Percentiles rank a stretch among this genome's conserved stretches.
phyloP scores from a whole-genome alignment of 768 basidiomycete genomes.

The Leccinum olivaceopallidum region DNA sequence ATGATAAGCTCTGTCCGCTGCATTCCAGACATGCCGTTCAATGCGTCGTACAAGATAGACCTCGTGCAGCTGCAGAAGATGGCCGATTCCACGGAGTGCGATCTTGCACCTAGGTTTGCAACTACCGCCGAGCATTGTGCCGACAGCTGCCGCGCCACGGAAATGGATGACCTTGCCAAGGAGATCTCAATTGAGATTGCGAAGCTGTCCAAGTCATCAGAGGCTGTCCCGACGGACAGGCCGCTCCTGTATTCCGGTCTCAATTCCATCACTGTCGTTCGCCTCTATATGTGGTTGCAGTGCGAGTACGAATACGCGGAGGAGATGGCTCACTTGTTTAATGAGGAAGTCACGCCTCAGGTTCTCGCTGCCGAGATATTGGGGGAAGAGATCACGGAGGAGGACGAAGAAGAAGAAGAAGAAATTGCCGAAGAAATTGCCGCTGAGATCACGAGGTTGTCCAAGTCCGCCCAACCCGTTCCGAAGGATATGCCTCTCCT shows the following conservation, averaged over 20 bases:
- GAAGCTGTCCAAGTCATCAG: constrained; percentile 29
- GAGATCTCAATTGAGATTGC: constrained; percentile 36
- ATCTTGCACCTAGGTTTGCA: constrained; percentile 18
- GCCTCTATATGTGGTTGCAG: constrained; percentile 36
- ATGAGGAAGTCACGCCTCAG: constrained; percentile 32
- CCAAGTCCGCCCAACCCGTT: constrained; percentile 30
- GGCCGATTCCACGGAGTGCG: constrained; percentile 17
- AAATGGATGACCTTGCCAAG: constrained; percentile 28
- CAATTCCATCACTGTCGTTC: constrained; percentile 31
- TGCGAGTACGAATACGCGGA: constrained; percentile 33
- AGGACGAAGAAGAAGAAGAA: not conserved
- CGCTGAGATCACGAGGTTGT: constrained; percentile 32
- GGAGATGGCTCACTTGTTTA: constrained; percentile 31
- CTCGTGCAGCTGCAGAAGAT: constrained; percentile 29
- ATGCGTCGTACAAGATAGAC: constrained; percentile 33
- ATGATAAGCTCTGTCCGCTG: constrained; percentile 27
- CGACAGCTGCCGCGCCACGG: not conserved
- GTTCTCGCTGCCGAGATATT: constrained; percentile 33
- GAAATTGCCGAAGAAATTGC: constrained; percentile 32
- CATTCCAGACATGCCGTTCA: constrained; percentile 31
- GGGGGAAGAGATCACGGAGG: constrained; percentile 10
- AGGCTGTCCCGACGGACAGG: constrained; percentile 29
- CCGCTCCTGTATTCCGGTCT: constrained; percentile 36
- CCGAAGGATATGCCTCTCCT: constrained; percentile 36
- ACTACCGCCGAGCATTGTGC: constrained; percentile 5